phyloP scores from a whole-genome alignment of 2,329 filamentous ascomycete genomes.

The Cladosporium velox region DNA sequence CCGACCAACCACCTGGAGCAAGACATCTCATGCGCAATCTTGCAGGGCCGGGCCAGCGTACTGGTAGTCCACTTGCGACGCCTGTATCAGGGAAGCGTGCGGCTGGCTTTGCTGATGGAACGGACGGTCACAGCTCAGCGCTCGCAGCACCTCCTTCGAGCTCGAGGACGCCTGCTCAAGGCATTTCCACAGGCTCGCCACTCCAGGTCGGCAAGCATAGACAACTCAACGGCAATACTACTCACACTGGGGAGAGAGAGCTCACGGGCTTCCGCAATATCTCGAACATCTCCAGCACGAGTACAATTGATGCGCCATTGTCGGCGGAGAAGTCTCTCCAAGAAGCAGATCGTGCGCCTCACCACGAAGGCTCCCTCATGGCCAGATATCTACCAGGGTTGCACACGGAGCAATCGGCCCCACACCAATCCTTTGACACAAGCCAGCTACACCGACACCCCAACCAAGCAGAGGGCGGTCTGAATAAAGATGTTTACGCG shows the following conservation, averaged over 20 bases:
- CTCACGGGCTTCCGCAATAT: conserved; percentile 18
- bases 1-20: conserved; percentile 28
- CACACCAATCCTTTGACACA: conserved; percentile 32
- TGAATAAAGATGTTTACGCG: conserved; percentile 26
- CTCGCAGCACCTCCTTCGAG: conserved; percentile 11
- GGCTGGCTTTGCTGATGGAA: conserved; percentile 25
- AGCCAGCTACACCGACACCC: conserved; percentile 31
- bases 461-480: conserved; percentile 23
- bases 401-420: conserved; percentile 27
- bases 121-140: conserved; percentile 12
- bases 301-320: conserved; percentile 37
- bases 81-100: conserved; percentile 31
- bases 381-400: conserved; percentile 22
- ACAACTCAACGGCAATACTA: conserved; percentile 26
- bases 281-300: conserved; percentile 42
- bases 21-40: conserved; percentile 35
- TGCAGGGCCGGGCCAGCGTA: conserved; percentile 23
- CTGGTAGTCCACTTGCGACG: conserved; percentile 34
- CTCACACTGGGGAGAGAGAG: conserved; percentile 36
- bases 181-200: conserved; percentile 26
- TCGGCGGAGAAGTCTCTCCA: conserved; percentile 30
- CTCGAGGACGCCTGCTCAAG: conserved; percentile 1
- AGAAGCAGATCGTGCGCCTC: conserved; percentile 25
- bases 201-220: conserved; percentile 33
- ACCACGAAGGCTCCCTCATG: conserved; percentile 21